Conservation (phyloP, 495 filamentous ascomycete species). For the Talaromyces adpressus region DNA sequence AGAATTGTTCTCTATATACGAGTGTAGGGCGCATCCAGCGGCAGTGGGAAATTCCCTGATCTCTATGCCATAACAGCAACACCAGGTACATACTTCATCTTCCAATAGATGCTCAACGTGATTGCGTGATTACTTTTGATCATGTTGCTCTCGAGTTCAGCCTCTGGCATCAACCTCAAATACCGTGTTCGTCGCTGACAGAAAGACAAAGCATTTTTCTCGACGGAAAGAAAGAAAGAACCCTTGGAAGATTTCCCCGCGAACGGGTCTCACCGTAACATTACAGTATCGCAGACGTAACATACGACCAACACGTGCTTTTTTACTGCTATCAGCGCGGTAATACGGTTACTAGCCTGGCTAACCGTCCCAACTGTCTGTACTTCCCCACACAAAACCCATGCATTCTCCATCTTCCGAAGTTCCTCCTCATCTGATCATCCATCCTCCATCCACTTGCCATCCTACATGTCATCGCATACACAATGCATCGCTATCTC, state of each 20-base stretch:
- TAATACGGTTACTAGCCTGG: not conserved
- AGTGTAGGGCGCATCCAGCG: conserved; percentile 4
- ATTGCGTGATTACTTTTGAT: not conserved
- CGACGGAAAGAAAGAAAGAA: not conserved
- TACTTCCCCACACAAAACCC: conserved; percentile 2
- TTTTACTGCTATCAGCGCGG: not conserved
- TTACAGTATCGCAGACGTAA: not conserved
- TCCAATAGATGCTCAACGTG: not conserved
- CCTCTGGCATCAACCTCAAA: not conserved
- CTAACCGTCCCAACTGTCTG: not conserved
- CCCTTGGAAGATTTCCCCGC: not conserved
- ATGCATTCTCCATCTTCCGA: not conserved
- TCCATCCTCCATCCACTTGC: not conserved
- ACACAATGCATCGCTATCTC: not conserved
- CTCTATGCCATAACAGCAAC: not conserved
- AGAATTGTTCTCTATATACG: not conserved
- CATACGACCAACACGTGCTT: not conserved
- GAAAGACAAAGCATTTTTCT: not conserved
- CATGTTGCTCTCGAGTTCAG: not conserved
- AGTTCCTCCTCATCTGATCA: not conserved
- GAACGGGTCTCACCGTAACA: not conserved
- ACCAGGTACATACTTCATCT: not conserved
- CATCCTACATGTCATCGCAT: not conserved
- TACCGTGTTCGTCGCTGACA: not conserved
- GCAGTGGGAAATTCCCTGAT: not conserved